Conservation (phyloP, 2,329 filamentous ascomycete species). For the Didymella pinodella region DNA sequence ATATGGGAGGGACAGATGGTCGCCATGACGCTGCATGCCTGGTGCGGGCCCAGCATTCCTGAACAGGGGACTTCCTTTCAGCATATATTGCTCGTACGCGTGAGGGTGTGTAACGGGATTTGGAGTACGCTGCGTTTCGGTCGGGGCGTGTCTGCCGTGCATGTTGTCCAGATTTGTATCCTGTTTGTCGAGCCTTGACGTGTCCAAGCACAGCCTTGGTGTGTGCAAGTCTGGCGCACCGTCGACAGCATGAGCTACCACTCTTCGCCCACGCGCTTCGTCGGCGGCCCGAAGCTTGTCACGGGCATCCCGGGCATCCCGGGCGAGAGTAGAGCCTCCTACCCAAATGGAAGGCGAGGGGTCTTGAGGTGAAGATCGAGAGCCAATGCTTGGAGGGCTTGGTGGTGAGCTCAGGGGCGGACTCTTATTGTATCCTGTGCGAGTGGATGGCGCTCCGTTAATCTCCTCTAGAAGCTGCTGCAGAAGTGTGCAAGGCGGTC, state of each 20-base stretch:
- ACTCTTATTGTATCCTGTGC: background rate
- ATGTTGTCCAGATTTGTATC: background rate
- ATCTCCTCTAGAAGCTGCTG: constrained; percentile 42
- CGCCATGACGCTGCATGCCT: background rate
- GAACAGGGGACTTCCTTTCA: background rate
- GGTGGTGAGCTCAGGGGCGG: constrained; percentile 1
- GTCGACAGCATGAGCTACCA: background rate
- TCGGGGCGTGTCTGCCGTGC: background rate
- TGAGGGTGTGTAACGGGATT: constrained; percentile 9
- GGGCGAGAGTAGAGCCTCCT: constrained; percentile 28
- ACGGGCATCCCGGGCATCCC: constrained; percentile 38
- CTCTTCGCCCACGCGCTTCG: constrained; percentile 30
- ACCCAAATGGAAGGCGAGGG: constrained; percentile 29
- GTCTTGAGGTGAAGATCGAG: constrained; percentile 8
- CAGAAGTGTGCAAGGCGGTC: constrained; percentile 32
- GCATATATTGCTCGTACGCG: background rate
- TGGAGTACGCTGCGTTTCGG: background rate
- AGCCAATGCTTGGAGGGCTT: background rate
- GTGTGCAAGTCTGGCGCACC: background rate
- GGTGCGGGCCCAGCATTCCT: background rate
- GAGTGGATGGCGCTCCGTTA: constrained; percentile 15
- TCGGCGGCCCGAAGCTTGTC: constrained; percentile 36
- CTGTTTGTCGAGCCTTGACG: background rate
- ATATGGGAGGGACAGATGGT: background rate
- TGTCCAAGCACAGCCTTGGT: constrained; percentile 4